phyloP scores from a whole-genome alignment of 208 protist species.

The Crithidia mellificae region DNA sequence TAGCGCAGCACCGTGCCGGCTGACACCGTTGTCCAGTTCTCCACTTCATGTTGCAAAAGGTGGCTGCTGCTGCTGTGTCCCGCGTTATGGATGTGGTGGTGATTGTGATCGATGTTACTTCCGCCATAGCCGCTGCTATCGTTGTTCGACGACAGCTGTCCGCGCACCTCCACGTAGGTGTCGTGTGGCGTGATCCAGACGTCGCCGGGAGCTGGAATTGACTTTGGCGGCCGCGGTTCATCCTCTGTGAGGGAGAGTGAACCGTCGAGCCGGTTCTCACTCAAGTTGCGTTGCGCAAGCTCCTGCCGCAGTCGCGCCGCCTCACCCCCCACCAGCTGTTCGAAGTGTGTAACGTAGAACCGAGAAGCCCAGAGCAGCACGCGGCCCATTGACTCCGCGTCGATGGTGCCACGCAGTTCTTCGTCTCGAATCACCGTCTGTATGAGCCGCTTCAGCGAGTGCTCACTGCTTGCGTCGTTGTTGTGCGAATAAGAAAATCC shows the following conservation, averaged over 20 bases:
- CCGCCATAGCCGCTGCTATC: background rate
- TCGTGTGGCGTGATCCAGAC: conserved; percentile 49
- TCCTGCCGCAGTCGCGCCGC: conserved; percentile 44
- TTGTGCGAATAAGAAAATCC: too few relatives aligned
- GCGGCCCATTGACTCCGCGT: conserved; percentile 31
- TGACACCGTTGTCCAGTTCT: conserved; percentile 26
- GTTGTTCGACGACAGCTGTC: background rate
- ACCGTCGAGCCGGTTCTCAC: conserved; percentile 40
- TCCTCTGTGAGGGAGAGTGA: conserved; percentile 21
- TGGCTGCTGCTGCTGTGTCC: background rate
- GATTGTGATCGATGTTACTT: background rate
- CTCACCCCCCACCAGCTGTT: conserved; percentile 36
- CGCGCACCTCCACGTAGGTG: conserved; percentile 31
- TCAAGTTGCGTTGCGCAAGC: conserved; percentile 46
- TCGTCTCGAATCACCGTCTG: conserved; percentile 41
- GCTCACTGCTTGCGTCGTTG: background rate
- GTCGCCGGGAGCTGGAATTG: conserved; percentile 16
- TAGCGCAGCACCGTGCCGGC: conserved; percentile 46
- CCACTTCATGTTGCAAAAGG: background rate
- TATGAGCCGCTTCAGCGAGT: conserved; percentile 23
- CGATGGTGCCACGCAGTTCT: conserved; percentile 35
- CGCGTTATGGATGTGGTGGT: background rate
- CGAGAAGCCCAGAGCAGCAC: conserved; percentile 52
- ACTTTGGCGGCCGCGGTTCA: conserved; percentile 27
- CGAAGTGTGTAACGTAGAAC: conserved; percentile 37